Base-by-base conservation (phyloP, 768 basidiomycete genomes). In the Calocera cornea region DNA sequence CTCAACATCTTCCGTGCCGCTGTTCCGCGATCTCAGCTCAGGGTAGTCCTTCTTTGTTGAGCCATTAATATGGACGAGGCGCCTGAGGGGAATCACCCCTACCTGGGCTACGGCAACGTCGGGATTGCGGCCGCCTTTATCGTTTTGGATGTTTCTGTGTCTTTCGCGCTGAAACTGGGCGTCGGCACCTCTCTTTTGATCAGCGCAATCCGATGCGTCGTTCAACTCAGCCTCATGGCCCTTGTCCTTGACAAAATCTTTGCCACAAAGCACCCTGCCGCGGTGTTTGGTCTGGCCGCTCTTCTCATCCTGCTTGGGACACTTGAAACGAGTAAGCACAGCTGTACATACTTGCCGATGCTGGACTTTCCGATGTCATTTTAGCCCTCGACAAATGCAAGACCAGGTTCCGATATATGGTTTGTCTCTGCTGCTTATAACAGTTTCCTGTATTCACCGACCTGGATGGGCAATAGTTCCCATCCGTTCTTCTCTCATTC, bases 311-410 rank as follows among this genome's bases (percentile, higher is more conserved):
- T 89, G 2, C 77, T 93, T 71, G 90, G 89, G 2, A 89, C 92
- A 0, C 79, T 86, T 54, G 92, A 93, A 70, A 85, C 85, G 16
- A 89, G 89, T 87, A 68, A 67, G 82, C 77, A n/a, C 24, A 31
- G 5, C 64, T 22, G 12, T 5, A n/a, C n/a, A n/a, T n/a, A n/a
- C n/a, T n/a, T n/a, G n/a, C n/a, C n/a, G n/a, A n/a, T n/a, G 14
- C 41, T 66, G 19, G 16, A 34, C 16, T 66, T 36, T 65, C 19
- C 41, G 11, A 24, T 54, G 29, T 40, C n/a, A n/a, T 29, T 24
- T 33, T 65, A 89, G 89, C 91, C 14, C 81, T 87, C 47, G 90
- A 92, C 78, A 92, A 90, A 75, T 84, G 88, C 2, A 85, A 87
- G 71, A 82, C 84, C 67, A 79, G 92, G 24, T 90, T 86, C 73